phyloP scores from a whole-genome alignment of 2,329 filamentous ascomycete species.

The Rutstroemia sp. region DNA sequence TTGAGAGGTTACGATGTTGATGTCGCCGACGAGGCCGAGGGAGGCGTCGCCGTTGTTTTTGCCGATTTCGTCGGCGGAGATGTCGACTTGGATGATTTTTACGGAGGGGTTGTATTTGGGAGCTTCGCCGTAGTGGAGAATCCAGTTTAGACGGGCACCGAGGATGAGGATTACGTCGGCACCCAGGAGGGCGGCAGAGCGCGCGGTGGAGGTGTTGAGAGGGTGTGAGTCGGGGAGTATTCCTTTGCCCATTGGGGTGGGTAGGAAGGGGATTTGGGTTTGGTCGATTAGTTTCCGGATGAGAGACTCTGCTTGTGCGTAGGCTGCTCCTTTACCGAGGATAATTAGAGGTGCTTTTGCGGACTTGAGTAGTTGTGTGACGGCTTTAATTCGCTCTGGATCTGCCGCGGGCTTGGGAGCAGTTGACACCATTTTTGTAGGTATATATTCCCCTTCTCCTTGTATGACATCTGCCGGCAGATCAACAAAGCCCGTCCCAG shows the following conservation, averaged over 20 bases:
- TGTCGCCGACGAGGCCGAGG: slow-evolving; percentile 44
- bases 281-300: slow-evolving; percentile 39
- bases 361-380: slow-evolving; percentile 37
- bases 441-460: slow-evolving; percentile 27
- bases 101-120: slow-evolving; percentile 45
- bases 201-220: slow-evolving; percentile 44
- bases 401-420: slow-evolving; percentile 40
- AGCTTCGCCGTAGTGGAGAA: slow-evolving; percentile 46
- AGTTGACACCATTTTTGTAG: slow-evolving; percentile 25
- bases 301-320: slow-evolving; percentile 40
- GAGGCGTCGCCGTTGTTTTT: slow-evolving; percentile 40
- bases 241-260: slow-evolving; percentile 53
- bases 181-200: slow-evolving; percentile 43
- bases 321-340: slow-evolving; percentile 49
- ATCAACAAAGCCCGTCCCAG: slow-evolving; percentile 46
- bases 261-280: slow-evolving; percentile 46
- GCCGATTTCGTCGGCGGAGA: slow-evolving; percentile 45
- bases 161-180: slow-evolving; percentile 49
- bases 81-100: slow-evolving; percentile 49
- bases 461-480: slow-evolving; percentile 49
- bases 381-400: slow-evolving; percentile 20
- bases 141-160: slow-evolving; percentile 50
- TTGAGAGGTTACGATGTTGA: slow-evolving; percentile 41
- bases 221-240: slow-evolving; percentile 46
- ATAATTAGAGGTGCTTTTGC: slow-evolving; percentile 45